A percentile compares a stretch with the other conserved stretches of the same genome.
phyloP scores from a whole-genome alignment of 1,284 basidiomycete species.

The Stygiomarasmius scandens region DNA sequence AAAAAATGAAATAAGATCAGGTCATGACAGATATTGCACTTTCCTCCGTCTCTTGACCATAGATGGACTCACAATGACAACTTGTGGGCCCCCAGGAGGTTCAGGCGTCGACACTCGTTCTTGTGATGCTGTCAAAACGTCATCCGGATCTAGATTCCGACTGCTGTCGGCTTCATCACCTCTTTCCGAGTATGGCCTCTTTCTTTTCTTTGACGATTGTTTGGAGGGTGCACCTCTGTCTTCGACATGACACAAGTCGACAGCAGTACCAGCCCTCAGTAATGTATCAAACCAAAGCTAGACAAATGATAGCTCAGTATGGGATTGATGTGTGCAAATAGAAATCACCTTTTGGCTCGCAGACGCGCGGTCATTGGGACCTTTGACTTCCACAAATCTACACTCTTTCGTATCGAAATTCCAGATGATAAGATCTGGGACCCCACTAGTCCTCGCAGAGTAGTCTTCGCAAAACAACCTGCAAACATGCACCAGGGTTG shows the following conservation, averaged over 20 bases:
- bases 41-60: not conserved
- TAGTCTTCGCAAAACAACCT: slow-evolving; percentile 91
- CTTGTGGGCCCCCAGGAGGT: not conserved
- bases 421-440: slow-evolving; percentile 94
- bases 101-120: not conserved
- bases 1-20: not conserved
- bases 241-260: slow-evolving; percentile 75
- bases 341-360: slow-evolving; percentile 90
- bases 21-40: not conserved
- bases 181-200: not conserved
- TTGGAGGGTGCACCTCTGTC: slow-evolving; percentile 29
- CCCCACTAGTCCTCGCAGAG: slow-evolving; percentile 76
- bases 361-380: slow-evolving; percentile 84
- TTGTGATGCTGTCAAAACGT: not conserved
- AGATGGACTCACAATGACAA: not conserved
- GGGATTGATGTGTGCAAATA: not conserved
- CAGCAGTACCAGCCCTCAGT: slow-evolving; percentile 63
- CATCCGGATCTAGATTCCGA: not conserved
- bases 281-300: slow-evolving; percentile 51
- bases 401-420: slow-evolving; percentile 57
- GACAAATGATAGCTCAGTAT: not conserved
- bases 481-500: slow-evolving; percentile 77
- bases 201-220: not conserved
- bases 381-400: slow-evolving; percentile 96
- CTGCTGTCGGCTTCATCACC: not conserved